phyloP scores from a whole-genome alignment of 768 basidiomycete genomes.

The Leccinum boreale region DNA sequence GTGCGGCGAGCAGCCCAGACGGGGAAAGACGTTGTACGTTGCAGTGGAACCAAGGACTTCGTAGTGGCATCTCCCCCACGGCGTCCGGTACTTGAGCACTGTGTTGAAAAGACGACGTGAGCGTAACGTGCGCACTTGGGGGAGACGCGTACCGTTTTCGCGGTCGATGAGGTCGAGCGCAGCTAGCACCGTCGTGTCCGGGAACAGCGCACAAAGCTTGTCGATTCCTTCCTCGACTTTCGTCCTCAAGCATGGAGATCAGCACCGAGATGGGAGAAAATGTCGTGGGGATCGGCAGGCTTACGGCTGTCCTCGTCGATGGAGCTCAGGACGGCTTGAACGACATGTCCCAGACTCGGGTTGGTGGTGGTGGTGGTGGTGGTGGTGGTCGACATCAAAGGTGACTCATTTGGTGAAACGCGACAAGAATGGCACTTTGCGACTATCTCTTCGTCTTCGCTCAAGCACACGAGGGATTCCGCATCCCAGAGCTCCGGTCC shows the following conservation, averaged over 20 bases:
- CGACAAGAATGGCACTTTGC: slow-evolving; percentile 16
- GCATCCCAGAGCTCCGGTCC: slow-evolving; percentile 79
- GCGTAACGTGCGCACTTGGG: background rate
- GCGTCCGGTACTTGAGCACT: slow-evolving; percentile 61
- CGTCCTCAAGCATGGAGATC: background rate
- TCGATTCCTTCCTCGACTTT: slow-evolving; percentile 51
- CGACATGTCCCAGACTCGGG: slow-evolving; percentile 22
- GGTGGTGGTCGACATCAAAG: slow-evolving; percentile 18
- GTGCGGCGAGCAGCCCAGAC: slow-evolving; percentile 41
- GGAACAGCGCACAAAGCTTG: slow-evolving; percentile 54
- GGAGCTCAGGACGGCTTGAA: slow-evolving; percentile 32
- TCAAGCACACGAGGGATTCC: slow-evolving; percentile 76
- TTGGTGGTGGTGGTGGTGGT: slow-evolving; percentile 1
- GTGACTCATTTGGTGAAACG: background rate
- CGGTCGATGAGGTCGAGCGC: slow-evolving; percentile 78
- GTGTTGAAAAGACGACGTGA: background rate
- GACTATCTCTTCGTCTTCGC: slow-evolving; percentile 73
- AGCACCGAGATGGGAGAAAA: background rate
- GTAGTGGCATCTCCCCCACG: slow-evolving; percentile 59
- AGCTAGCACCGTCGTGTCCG: slow-evolving; percentile 60
- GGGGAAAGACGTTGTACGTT: slow-evolving; percentile 55
- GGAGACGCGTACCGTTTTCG: slow-evolving; percentile 48
- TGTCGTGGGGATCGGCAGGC: background rate
- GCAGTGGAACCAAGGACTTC: slow-evolving; percentile 66
- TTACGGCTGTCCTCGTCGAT: slow-evolving; percentile 34